phyloP scores from a whole-genome alignment of 352 stramenopile genomes.

The Pythium coloratum region DNA sequence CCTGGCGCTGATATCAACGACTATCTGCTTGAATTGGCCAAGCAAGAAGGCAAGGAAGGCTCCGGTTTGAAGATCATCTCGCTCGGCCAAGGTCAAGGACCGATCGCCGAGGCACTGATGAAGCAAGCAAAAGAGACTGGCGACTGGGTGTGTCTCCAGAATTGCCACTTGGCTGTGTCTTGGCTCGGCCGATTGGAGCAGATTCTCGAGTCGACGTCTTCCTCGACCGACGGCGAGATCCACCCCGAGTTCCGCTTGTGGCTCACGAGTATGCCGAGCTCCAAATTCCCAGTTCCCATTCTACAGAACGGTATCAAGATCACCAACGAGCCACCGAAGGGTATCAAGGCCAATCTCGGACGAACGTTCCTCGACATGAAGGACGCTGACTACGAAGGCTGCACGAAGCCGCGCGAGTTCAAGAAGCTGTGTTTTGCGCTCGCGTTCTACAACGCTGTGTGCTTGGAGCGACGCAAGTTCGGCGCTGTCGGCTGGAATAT shows the following conservation, averaged over 20 bases:
- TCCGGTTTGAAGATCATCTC: slow-evolving; percentile 91
- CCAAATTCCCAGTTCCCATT: slow-evolving; percentile 91
- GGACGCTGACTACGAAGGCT: slow-evolving; percentile 86
- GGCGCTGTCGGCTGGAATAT: slow-evolving; percentile 96
- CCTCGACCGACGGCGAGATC: slow-evolving; percentile 50
- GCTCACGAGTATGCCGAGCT: slow-evolving; percentile 92
- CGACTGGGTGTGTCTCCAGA: slow-evolving; percentile 95
- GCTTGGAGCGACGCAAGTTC: slow-evolving; percentile 93
- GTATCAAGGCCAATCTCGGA: slow-evolving; percentile 91
- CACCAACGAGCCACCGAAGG: slow-evolving; percentile 93
- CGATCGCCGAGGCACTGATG: slow-evolving; percentile 91
- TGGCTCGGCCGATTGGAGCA: slow-evolving; percentile 90
- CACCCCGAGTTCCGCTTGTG: slow-evolving; percentile 92
- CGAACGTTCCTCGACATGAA: slow-evolving; percentile 93
- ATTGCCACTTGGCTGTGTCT: slow-evolving; percentile 92
- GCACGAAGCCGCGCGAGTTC: slow-evolving; percentile 85
- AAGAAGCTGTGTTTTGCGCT: slow-evolving; percentile 92
- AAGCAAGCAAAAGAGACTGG: slow-evolving; percentile 87
- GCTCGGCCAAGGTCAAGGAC: slow-evolving; percentile 92
- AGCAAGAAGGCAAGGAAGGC: slow-evolving; percentile 88
- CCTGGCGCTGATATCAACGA: slow-evolving; percentile 93
- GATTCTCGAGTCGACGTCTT: slow-evolving; percentile 73
- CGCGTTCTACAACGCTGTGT: slow-evolving; percentile 95
- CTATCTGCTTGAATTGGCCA: slow-evolving; percentile 90
- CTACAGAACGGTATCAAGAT: slow-evolving; percentile 96